phyloP scores from a whole-genome alignment of 129 eudicot genomes.

The Saussurea involucrata region DNA sequence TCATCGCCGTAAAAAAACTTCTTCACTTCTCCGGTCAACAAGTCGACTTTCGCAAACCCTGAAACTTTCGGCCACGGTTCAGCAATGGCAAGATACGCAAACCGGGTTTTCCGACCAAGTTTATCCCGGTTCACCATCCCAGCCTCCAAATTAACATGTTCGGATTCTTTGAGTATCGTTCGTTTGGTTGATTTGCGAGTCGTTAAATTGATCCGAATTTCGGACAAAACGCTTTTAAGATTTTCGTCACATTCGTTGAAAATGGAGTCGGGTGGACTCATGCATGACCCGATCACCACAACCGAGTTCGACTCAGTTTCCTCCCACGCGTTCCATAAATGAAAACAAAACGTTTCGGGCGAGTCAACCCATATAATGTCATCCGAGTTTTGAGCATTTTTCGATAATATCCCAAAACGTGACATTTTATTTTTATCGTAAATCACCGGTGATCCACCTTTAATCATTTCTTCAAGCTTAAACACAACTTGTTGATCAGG shows the following conservation, averaged over 20 bases:
- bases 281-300: slow-evolving; percentile 62
- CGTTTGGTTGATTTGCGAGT: slow-evolving; percentile 43
- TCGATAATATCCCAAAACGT: slow-evolving; percentile 43
- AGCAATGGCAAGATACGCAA: slow-evolving; percentile 56
- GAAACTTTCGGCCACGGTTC: slow-evolving; percentile 73
- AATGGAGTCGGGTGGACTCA: slow-evolving; percentile 63
- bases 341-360: slow-evolving; percentile 58
- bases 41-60: slow-evolving; percentile 56
- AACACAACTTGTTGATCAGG: slow-evolving; percentile 65
- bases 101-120: slow-evolving; percentile 47
- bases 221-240: slow-evolving; percentile 40
- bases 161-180: slow-evolving; percentile 19
- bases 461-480: slow-evolving; percentile 46
- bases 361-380: slow-evolving; percentile 52
- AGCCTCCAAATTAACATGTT: slow-evolving; percentile 51
- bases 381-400: slow-evolving; percentile 28
- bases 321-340: slow-evolving; percentile 69
- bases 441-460: slow-evolving; percentile 59
- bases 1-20: slow-evolving; percentile 39
- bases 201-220: slow-evolving; percentile 43
- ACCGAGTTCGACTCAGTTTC: slow-evolving; percentile 41
- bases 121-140: slow-evolving; percentile 59
- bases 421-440: slow-evolving; percentile 42
- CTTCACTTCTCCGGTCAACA: slow-evolving; percentile 30
- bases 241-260: slow-evolving; percentile 53